Conservation (phyloP, 139 green algal genomes). For the Picochlorum sp. region DNA sequence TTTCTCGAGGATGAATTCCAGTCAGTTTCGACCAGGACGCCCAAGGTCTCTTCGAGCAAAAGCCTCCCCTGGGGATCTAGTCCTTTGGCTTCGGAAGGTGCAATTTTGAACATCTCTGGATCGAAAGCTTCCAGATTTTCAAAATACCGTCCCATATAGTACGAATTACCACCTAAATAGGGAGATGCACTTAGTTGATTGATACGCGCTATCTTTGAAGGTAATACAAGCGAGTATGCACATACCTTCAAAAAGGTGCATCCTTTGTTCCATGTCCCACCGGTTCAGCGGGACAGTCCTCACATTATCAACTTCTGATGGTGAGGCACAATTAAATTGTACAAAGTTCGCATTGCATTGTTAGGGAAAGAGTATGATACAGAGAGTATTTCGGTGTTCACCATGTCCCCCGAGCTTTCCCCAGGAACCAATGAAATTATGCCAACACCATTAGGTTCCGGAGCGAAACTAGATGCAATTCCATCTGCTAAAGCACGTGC, state of each 20-base stretch:
- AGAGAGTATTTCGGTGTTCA: too few relatives aligned
- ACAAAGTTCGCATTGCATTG: too few relatives aligned
- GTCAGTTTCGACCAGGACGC: slow-evolving; percentile 15
- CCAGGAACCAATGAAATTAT: too few relatives aligned
- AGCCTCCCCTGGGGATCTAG: slow-evolving; percentile 34
- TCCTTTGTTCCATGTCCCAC: slow-evolving; percentile 22
- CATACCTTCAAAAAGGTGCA: not conserved
- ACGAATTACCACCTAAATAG: not conserved
- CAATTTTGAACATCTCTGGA: slow-evolving; percentile 24
- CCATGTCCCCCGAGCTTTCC: too few relatives aligned
- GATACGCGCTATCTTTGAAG: too few relatives aligned
- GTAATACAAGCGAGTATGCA: slow-evolving; percentile 1
- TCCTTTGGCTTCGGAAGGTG: slow-evolving; percentile 10
- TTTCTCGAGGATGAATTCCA: slow-evolving; percentile 7
- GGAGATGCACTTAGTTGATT: too few relatives aligned
- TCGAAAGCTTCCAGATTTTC: slow-evolving; percentile 49
- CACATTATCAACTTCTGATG: too few relatives aligned
- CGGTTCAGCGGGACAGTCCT: slow-evolving; percentile 2
- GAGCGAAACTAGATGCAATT: too few relatives aligned
- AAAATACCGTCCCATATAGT: slow-evolving; percentile 50
- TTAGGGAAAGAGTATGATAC: too few relatives aligned
- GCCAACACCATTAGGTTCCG: too few relatives aligned
- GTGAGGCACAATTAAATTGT: too few relatives aligned
- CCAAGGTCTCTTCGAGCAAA: slow-evolving; percentile 29
- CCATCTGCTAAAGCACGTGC: too few relatives aligned